Percentiles rank a stretch among this genome's conserved stretches.
Evolutionary conservation across 371 early-diverging fungal genomes (phyloP).

Genomic region (Lichtheimia ornata): DNA sequence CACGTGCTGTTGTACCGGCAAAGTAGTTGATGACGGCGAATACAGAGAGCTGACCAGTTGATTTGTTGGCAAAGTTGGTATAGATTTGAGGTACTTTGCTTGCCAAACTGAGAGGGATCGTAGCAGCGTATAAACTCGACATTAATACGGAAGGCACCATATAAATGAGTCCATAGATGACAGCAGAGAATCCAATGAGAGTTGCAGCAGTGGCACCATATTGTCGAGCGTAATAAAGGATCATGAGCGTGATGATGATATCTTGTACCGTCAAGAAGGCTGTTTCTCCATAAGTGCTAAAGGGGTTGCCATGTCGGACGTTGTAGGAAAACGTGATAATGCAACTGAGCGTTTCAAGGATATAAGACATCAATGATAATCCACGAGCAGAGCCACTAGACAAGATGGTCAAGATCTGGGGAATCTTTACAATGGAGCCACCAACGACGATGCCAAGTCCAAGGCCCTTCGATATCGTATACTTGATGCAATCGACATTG

Average conservation of each 20-base stretch:
- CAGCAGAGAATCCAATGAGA: constrained; percentile 24
- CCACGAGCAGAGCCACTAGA: constrained; percentile 74
- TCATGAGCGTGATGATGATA: constrained; percentile 71
- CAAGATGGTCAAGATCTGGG: constrained; percentile 92
- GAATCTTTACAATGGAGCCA: constrained; percentile 91
- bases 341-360: constrained; percentile 84
- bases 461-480: constrained; percentile 84
- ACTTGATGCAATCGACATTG: constrained; percentile 79
- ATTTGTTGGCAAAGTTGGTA: constrained; percentile 71
- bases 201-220: constrained; percentile 22
- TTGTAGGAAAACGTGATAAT: constrained; percentile 86
- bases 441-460: constrained; percentile 93
- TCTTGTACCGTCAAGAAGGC: constrained; percentile 81
- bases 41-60: constrained; percentile 88
- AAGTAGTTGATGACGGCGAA: constrained; percentile 87
- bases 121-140: constrained; percentile 65
- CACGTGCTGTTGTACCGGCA: constrained; percentile 82
- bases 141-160: constrained; percentile 55
- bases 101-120: constrained; percentile 78
- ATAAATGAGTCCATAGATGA: constrained; percentile 49
- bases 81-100: constrained; percentile 89
- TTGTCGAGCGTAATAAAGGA: constrained; percentile 59
- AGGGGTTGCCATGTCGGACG: constrained; percentile 77
- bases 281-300: constrained; percentile 92
- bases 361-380: constrained; percentile 74